A percentile compares a stretch with the other conserved stretches of the same genome.
These are phyloP conservation scores for Maudiozyma saulgeensis DNA, from an alignment of 805 yeast species.

Conservation along the genomic window DNA sequence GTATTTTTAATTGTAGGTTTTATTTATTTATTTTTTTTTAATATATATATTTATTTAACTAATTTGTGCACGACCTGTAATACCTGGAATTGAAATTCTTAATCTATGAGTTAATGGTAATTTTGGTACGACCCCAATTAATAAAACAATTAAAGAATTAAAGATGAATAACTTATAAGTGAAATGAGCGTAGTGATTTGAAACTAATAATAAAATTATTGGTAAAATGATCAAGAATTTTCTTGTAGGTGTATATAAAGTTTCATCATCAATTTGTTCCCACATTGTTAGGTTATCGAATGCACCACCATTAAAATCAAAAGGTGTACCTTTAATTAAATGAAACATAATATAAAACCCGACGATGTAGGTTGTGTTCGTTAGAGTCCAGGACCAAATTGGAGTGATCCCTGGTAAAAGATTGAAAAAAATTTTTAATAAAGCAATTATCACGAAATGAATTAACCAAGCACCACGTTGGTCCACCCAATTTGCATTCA, in stretches of 20 bases:
- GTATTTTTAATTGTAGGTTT: too few relatives aligned
- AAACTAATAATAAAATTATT: constrained; percentile 68
- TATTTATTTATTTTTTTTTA: too few relatives aligned
- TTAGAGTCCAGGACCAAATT: constrained; percentile 88
- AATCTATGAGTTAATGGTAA: constrained; percentile 74
- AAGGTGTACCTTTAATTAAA: constrained; percentile 92
- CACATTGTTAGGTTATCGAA: constrained; percentile 95
- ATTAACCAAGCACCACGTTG: constrained; percentile 94
- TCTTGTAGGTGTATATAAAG: constrained; percentile 93
- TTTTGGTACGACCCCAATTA: constrained; percentile 85
- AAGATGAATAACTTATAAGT: constrained; percentile 69
- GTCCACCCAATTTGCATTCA: constrained; percentile 95
- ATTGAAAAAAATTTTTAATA: constrained; percentile 69
- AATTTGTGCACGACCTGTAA: constrained; percentile 33
- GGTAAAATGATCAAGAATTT: constrained; percentile 92
- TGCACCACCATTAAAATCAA: constrained; percentile 93
- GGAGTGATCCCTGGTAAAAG: constrained; percentile 70
- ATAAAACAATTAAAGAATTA: constrained; percentile 64
- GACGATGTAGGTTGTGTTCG: constrained; percentile 79
- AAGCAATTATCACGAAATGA: constrained; percentile 71
- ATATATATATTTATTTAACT: constrained; percentile 10
- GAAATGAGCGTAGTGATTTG: constrained; percentile 86
- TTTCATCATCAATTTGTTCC: constrained; percentile 95
- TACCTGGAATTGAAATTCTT: constrained; percentile 51
- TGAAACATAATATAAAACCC: constrained; percentile 96